Percentiles rank a stretch among this genome's conserved stretches.
Conservation (phyloP, 2,329 filamentous ascomycete species). For the Trichoderma cornu-damae region DNA sequence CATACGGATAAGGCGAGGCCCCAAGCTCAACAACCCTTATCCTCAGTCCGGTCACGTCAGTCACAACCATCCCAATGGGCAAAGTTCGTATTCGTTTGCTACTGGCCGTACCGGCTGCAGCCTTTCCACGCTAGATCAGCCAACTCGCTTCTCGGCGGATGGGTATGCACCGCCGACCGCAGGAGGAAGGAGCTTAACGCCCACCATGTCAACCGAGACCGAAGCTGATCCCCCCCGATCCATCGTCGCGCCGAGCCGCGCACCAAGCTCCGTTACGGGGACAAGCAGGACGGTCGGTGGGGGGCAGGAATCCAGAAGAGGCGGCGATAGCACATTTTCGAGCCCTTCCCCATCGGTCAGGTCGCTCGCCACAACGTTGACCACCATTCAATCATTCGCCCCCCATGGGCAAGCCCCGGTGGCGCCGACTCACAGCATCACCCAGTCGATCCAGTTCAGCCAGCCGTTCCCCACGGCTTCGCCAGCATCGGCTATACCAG, state of each 20-base stretch:
- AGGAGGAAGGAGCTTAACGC: slow-evolving; percentile 65
- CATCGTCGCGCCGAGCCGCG: slow-evolving; percentile 69
- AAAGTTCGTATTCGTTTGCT: slow-evolving; percentile 51
- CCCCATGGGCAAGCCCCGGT: slow-evolving; percentile 34
- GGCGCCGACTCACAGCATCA: slow-evolving; percentile 35
- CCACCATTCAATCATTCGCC: slow-evolving; percentile 67
- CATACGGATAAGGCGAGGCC: slow-evolving; percentile 49
- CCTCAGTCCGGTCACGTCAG: slow-evolving; percentile 65
- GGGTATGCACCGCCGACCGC: slow-evolving; percentile 53
- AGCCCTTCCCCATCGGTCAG: slow-evolving; percentile 76
- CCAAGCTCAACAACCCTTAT: slow-evolving; percentile 84
- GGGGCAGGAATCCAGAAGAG: slow-evolving; percentile 62
- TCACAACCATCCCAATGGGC: slow-evolving; percentile 28
- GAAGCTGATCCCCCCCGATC: slow-evolving; percentile 72
- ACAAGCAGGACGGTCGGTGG: slow-evolving; percentile 67
- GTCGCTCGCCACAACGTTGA: slow-evolving; percentile 76
- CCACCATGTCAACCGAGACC: slow-evolving; percentile 79
- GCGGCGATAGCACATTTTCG: slow-evolving; percentile 72
- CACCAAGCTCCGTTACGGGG: slow-evolving; percentile 60
- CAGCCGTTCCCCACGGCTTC: slow-evolving; percentile 60
- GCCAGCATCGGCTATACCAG: slow-evolving; percentile 67
- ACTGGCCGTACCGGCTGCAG: slow-evolving; percentile 52
- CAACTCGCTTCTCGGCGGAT: slow-evolving; percentile 56
- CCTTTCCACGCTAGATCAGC: slow-evolving; percentile 53
- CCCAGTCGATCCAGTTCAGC: slow-evolving; percentile 55